Conservation (phyloP, 2,329 filamentous ascomycete species). For the Neocucurbitaria cava region DNA sequence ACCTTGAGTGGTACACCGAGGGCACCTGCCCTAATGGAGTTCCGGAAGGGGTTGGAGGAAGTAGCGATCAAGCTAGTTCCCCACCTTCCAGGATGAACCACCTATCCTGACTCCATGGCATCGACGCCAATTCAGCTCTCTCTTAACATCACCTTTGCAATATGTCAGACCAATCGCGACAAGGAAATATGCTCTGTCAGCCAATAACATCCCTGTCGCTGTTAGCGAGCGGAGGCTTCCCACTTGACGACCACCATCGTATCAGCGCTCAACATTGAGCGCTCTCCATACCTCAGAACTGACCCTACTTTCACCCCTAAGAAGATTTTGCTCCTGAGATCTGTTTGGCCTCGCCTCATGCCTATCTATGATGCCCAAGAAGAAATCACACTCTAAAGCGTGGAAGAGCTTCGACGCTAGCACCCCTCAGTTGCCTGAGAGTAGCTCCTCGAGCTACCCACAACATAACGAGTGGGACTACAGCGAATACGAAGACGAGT, state of each 20-base stretch:
- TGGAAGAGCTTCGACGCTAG: background rate
- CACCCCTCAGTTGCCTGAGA: background rate
- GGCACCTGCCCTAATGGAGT: background rate
- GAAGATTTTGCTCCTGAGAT: background rate
- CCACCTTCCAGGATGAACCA: background rate
- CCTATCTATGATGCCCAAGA: background rate
- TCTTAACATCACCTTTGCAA: background rate
- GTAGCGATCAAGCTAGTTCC: background rate
- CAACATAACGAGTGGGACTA: background rate
- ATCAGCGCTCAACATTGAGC: background rate
- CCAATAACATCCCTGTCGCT: constrained; percentile 4
- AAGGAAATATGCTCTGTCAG: background rate
- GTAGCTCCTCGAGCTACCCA: background rate
- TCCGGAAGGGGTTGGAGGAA: background rate
- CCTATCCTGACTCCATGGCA: background rate
- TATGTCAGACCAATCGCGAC: background rate
- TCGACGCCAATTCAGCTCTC: background rate
- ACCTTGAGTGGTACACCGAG: background rate
- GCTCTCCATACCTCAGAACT: background rate
- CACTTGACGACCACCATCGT: background rate
- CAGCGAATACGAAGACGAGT: background rate
- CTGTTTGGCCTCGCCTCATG: background rate
- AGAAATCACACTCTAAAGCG: background rate
- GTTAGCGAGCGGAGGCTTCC: background rate
- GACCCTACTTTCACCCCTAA: background rate